Conservation (phyloP, 805 yeast genomes). For the Candida saitoana region DNA sequence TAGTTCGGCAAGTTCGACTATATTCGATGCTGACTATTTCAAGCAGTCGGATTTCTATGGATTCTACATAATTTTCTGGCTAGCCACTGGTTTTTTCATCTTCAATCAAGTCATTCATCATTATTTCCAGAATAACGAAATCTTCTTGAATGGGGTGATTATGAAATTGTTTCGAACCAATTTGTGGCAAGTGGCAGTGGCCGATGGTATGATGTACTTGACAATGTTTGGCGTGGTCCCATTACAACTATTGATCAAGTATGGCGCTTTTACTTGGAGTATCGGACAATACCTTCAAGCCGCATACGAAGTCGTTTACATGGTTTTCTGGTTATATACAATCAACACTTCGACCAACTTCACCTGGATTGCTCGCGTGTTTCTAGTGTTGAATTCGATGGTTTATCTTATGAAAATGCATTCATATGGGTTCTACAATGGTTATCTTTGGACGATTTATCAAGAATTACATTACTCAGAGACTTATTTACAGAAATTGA, state of each 20-base stretch:
- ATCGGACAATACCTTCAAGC: conserved; percentile 64
- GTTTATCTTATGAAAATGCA: conserved; percentile 95
- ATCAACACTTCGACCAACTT: conserved; percentile 44
- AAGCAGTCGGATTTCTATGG: conserved; percentile 63
- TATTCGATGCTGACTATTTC: conserved; percentile 50
- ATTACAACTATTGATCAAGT: conserved; percentile 53
- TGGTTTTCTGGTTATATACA: conserved; percentile 50
- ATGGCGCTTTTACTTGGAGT: conserved; percentile 54
- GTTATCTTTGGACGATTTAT: conserved; percentile 70
- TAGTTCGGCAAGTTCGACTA: conserved; percentile 24
- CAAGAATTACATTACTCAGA: conserved; percentile 52
- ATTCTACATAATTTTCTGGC: conserved; percentile 76
- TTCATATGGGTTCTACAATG: conserved; percentile 88
- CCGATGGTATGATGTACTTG: conserved; percentile 74
- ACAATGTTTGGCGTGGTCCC: conserved; percentile 56
- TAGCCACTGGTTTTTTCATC: conserved; percentile 53
- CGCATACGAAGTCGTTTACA: conserved; percentile 48
- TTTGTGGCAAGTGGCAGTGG: conserved; percentile 60
- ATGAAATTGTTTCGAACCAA: conserved; percentile 56
- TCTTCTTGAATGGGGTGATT: conserved; percentile 50
- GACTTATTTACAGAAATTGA: conserved; percentile 38
- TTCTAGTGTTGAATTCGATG: conserved; percentile 74
- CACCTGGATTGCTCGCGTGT: conserved; percentile 91
- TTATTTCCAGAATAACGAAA: conserved; percentile 41
- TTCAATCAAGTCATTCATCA: conserved; percentile 53